Conservation (phyloP, 108 stramenopile genomes). For the Aurantiochytrium sp. region DNA sequence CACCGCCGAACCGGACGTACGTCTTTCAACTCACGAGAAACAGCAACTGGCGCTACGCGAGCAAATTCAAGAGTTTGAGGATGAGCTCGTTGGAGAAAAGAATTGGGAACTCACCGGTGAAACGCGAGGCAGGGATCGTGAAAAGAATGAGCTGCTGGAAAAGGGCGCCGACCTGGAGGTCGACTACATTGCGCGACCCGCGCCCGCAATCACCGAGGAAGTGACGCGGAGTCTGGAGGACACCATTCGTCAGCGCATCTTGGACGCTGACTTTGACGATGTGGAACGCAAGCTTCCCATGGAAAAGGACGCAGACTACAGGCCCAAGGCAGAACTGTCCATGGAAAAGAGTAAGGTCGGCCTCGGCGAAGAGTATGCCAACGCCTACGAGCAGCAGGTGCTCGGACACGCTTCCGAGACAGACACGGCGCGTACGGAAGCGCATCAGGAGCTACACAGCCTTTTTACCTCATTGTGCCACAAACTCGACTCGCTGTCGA, state of each 20-base stretch:
- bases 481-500: slow-evolving; percentile 88
- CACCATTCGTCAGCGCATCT: slow-evolving; percentile 76
- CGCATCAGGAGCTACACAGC: slow-evolving; percentile 71
- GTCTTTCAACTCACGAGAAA: slow-evolving; percentile 39
- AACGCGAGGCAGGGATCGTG: slow-evolving; percentile 59
- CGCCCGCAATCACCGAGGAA: slow-evolving; percentile 78
- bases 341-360: slow-evolving; percentile 93
- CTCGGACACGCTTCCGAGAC: slow-evolving; percentile 69
- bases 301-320: not conserved
- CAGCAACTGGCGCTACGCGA: slow-evolving; percentile 53
- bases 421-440: slow-evolving; percentile 66
- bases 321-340: slow-evolving; percentile 70
- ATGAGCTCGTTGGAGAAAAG: slow-evolving; percentile 83
- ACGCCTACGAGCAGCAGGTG: slow-evolving; percentile 82
- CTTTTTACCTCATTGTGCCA: slow-evolving; percentile 75
- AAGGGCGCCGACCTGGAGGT: slow-evolving; percentile 88
- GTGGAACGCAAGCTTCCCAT: slow-evolving; percentile 79
- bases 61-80: slow-evolving; percentile 75
- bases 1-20: slow-evolving; percentile 19
- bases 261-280: slow-evolving; percentile 91
- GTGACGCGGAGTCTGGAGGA: slow-evolving; percentile 75
- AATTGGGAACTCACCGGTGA: slow-evolving; percentile 94
- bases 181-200: slow-evolving; percentile 62
- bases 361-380: slow-evolving; percentile 86
- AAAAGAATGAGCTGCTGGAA: slow-evolving; percentile 81